A percentile compares a stretch with the other conserved stretches of the same genome.
Conservation (phyloP, 1,139 yeast genomes). For the Torulaspora pretoriensis region DNA sequence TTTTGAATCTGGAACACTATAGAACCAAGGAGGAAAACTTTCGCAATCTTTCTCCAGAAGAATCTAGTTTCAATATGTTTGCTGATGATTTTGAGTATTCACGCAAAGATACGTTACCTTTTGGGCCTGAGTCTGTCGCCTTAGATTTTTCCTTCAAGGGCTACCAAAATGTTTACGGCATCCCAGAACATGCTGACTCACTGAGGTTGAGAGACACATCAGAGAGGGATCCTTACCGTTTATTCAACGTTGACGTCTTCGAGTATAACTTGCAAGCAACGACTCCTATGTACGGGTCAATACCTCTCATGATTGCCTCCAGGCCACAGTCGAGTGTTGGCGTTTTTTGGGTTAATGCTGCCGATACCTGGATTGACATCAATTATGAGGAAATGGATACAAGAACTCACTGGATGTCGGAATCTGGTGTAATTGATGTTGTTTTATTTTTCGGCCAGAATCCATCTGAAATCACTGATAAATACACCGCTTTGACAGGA, state of each 20-base stretch:
- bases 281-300: constrained; percentile 91
- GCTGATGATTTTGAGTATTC: constrained; percentile 60
- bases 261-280: constrained; percentile 81
- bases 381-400: constrained; percentile 37
- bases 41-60: constrained; percentile 49
- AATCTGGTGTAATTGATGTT: constrained; percentile 77
- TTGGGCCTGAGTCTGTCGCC: constrained; percentile 91
- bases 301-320: constrained; percentile 78
- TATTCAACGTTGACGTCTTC: constrained; percentile 89
- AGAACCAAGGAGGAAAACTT: constrained; percentile 45
- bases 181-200: constrained; percentile 92
- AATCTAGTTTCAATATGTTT: constrained; percentile 55
- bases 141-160: constrained; percentile 66
- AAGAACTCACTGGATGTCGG: constrained; percentile 88
- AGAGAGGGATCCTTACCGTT: constrained; percentile 68
- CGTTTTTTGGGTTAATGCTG: constrained; percentile 86
- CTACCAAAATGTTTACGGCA: constrained; percentile 70
- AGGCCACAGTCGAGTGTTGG: constrained; percentile 62
- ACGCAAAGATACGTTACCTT: constrained; percentile 53
- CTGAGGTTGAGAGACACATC: constrained; percentile 64
- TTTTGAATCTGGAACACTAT: constrained; percentile 77
- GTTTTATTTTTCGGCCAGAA: constrained; percentile 60
- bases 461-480: constrained; percentile 56
- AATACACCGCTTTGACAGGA: constrained; percentile 76
- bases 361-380: constrained; percentile 88